Conservation (phyloP, 163 green algal genomes). For the Chlamydomonas reinhardtii region DNA sequence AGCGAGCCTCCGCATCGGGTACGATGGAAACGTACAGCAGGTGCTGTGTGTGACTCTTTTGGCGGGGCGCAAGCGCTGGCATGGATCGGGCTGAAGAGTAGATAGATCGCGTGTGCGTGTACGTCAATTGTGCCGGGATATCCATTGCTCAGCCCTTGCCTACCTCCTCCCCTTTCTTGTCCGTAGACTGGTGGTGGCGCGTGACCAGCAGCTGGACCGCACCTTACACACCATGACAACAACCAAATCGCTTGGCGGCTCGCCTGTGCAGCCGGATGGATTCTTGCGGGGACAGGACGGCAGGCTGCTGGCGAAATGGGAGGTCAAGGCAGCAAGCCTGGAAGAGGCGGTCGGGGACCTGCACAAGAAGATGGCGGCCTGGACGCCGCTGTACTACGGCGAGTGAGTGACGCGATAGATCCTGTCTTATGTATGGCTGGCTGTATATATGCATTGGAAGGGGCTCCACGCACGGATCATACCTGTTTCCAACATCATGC, state of each 20-base stretch:
- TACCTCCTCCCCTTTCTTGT: not conserved
- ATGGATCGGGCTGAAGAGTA: not conserved
- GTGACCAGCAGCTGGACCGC: conserved; percentile 10
- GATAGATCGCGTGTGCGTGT: not conserved
- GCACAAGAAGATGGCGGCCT: conserved; percentile 31
- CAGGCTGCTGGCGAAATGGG: conserved; percentile 34
- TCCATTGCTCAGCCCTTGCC: not conserved
- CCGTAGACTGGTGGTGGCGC: conserved; percentile 9
- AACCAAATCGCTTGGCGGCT: conserved; percentile 8
- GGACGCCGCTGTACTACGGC: conserved; percentile 40
- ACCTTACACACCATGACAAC: conserved; percentile 9
- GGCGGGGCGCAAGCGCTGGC: not conserved
- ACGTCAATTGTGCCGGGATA: too few species aligned
- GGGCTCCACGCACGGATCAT: conserved; percentile 4
- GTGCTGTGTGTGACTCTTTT: not conserved
- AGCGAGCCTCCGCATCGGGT: not conserved
- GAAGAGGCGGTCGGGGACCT: conserved; percentile 13
- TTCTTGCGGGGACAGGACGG: conserved; percentile 8
- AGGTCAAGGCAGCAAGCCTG: conserved; percentile 27
- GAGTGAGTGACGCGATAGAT: conserved; percentile 21
- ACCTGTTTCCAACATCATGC: conserved; percentile 1
- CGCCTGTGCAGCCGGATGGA: conserved; percentile 15
- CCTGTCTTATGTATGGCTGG: not conserved
- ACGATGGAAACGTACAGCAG: not conserved
- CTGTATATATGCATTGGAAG: not conserved